Percentiles rank a stretch among this genome's conserved stretches.
Conservation (phyloP, 495 filamentous ascomycete genomes). For the Geoglossum glabrum region DNA sequence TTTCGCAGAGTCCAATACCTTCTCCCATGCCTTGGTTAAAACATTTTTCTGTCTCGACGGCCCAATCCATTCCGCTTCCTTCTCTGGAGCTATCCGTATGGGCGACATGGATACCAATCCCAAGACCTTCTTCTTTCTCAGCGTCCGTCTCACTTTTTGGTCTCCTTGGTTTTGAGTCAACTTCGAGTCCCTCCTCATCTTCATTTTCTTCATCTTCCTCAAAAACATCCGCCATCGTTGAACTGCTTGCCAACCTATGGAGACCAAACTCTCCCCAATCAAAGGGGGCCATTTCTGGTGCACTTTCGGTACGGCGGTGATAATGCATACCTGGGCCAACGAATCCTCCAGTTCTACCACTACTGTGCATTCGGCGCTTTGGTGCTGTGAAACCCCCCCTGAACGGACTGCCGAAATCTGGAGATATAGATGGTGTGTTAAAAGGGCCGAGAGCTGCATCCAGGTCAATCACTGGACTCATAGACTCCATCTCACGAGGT, state of each 20-base stretch:
- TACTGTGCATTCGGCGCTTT: slow-evolving; percentile 74
- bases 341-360: slow-evolving; percentile 55
- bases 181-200: slow-evolving; percentile 20
- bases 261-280: slow-evolving; percentile 22
- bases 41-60: background rate
- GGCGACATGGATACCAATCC: slow-evolving; percentile 26
- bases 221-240: slow-evolving; percentile 73
- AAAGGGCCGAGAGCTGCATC: slow-evolving; percentile 92
- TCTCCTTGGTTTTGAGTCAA: slow-evolving; percentile 7
- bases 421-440: slow-evolving; percentile 42
- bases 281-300: slow-evolving; percentile 71
- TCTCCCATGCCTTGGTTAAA: slow-evolving; percentile 15
- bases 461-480: slow-evolving; percentile 74
- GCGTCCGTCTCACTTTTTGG: slow-evolving; percentile 13
- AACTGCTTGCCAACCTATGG: slow-evolving; percentile 34
- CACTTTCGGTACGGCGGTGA: slow-evolving; percentile 80
- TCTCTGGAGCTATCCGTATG: slow-evolving; percentile 17
- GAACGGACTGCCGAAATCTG: slow-evolving; percentile 24
- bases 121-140: slow-evolving; percentile 1
- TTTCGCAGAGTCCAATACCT: slow-evolving; percentile 18
- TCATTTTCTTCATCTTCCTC: slow-evolving; percentile 90
- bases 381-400: slow-evolving; percentile 33
- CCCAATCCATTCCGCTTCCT: background rate
- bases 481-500: slow-evolving; percentile 22
- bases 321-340: slow-evolving; percentile 70